phyloP scores from a whole-genome alignment of 2,329 filamentous ascomycete species.

The Amylocarpus encephaloides region DNA sequence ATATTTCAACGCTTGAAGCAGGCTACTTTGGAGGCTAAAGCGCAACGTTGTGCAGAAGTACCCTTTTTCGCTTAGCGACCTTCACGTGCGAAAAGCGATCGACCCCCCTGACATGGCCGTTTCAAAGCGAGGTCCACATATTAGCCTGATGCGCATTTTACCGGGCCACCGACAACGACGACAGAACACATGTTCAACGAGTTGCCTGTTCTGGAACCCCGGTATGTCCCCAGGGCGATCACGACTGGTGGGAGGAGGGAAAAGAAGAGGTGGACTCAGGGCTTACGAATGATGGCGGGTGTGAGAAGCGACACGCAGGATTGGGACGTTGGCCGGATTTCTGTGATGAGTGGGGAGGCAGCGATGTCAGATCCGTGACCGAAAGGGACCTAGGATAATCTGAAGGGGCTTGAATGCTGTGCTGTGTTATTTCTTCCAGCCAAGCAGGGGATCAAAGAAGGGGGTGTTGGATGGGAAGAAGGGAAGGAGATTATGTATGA shows the following conservation, averaged over 20 bases:
- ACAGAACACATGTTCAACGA: not conserved
- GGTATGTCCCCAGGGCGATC: not conserved
- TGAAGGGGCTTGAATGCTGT: too few species aligned
- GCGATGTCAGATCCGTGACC: not conserved
- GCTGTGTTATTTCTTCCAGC: too few species aligned
- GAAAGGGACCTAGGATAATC: too few species aligned
- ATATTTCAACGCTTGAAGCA: too few species aligned
- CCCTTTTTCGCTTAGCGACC: too few species aligned
- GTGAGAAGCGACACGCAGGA: not conserved
- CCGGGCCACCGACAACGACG: conserved; percentile 2
- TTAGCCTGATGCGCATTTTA: conserved; percentile 7
- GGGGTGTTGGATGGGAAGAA: too few species aligned
- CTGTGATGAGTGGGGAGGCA: not conserved
- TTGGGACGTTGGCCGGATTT: not conserved
- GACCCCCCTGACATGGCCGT: not conserved
- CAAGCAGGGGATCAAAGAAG: too few species aligned
- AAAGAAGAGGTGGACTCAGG: not conserved
- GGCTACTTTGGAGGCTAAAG: too few species aligned
- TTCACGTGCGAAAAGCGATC: too few species aligned
- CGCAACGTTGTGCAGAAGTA: too few species aligned
- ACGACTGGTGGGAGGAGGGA: too few species aligned
- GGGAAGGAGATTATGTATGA: too few species aligned
- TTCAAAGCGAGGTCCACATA: not conserved
- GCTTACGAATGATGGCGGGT: not conserved
- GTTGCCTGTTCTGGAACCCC: conserved; percentile 4